Evolutionary conservation across 2,329 filamentous ascomycete genomes (phyloP).

Genomic region (Ophiosphaerella korrae): DNA sequence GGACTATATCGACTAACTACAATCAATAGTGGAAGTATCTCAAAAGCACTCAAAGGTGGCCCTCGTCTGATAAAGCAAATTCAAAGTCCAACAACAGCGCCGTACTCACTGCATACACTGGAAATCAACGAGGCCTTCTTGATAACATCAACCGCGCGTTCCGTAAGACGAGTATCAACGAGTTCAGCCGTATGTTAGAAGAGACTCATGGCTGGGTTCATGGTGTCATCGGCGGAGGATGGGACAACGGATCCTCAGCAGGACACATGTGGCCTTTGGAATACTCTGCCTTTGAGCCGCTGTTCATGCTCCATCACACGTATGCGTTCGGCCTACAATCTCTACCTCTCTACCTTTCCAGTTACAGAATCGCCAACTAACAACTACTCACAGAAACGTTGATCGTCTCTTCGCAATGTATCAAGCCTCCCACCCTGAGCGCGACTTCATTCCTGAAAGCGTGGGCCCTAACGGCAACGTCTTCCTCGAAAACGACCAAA

Average conservation of each 20-base stretch:
- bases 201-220: slow-evolving; percentile 37
- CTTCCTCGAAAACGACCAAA: slow-evolving; percentile 44
- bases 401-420: slow-evolving; percentile 69
- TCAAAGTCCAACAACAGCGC: slow-evolving; percentile 21
- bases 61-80: slow-evolving; percentile 20
- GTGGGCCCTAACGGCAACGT: slow-evolving; percentile 35
- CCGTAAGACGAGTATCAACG: slow-evolving; percentile 13
- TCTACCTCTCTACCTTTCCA: neutral
- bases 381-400: slow-evolving; percentile 30
- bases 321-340: slow-evolving; percentile 20
- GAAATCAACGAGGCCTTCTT: slow-evolving; percentile 9
- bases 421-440: slow-evolving; percentile 72
- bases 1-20: neutral
- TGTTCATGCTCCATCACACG: slow-evolving; percentile 53
- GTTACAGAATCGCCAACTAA: neutral
- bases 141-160: slow-evolving; percentile 22
- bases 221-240: slow-evolving; percentile 53
- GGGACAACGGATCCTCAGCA: slow-evolving; percentile 21
- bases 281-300: slow-evolving; percentile 78
- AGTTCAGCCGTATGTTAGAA: slow-evolving; percentile 45
- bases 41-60: slow-evolving; percentile 41
- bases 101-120: slow-evolving; percentile 5
- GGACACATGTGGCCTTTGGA: slow-evolving; percentile 74
- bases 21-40: slow-evolving; percentile 26
- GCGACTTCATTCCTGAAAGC: slow-evolving; percentile 61